Evolutionary conservation across 2,329 filamentous ascomycete genomes (phyloP), one percentile per base, ranked within the genome.

Genomic region (Neonectria faginata): DNA sequence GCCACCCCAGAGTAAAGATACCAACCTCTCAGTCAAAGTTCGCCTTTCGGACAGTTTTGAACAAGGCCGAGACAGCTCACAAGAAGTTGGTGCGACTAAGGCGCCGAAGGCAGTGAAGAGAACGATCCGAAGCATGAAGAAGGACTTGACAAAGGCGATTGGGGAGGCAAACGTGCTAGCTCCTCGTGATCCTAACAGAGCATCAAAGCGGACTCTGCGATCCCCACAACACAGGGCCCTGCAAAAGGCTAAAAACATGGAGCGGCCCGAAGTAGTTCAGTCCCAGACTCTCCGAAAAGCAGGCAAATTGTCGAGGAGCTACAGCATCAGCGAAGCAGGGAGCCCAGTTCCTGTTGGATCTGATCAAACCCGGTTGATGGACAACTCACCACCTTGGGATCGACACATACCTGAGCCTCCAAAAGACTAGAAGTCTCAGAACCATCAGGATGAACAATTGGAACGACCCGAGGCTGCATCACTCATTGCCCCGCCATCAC

Each of bases 311-410:
- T 60, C 65, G n/a, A 68, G 72, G 25, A 69, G 64, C 27, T 74
- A 75, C 52, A 76, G 72, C 44, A 36, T 76, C 20, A 74, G 72
- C 8, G 73, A 73, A 18, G 68, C 52, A 8, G 74, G 74, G 12
- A 76, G 74, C n/a, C 74, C 74, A 0, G 55, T 74, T 16, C 71
- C 67, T 9, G n/a, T 62, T 20, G 65, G 55, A 20, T 51, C 42
- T 20, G 52, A 52, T 3, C 57, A 50, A 16, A 33, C 20, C n/a
- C 50, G 48, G 4, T 52, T 52, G 5, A 51, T 45, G 5, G 44
- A 56, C 18, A 50, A 56, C 27, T 33, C 56, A 44, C 52, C 41
- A 16, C 45, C 41, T 2, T 10, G 45, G n/a, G 5, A 44, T 8
- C 31, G 16, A 18, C 47, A 36, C 22, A 59, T 53, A 14, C 41